Percentiles rank a stretch among this genome's conserved stretches.
phyloP scores from a whole-genome alignment of 2,329 filamentous ascomycete genomes.

The Trichoderma breve region DNA sequence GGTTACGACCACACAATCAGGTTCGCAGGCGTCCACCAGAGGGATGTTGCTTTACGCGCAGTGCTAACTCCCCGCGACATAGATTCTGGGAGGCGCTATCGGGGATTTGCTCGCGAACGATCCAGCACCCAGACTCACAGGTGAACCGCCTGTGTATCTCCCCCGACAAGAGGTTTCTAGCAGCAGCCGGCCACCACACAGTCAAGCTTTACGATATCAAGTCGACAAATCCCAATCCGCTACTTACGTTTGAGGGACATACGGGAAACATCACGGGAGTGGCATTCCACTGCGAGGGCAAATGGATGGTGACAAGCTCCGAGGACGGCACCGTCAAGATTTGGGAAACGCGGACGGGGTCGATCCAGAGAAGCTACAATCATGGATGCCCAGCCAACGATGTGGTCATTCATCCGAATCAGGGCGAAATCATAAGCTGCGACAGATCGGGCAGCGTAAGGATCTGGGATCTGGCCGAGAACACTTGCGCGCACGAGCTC shows the following conservation, averaged over 20 bases:
- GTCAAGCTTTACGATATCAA: slow-evolving; percentile 99
- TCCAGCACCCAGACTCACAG: slow-evolving; percentile 96
- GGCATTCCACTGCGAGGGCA: slow-evolving; percentile 96
- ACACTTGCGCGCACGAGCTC: slow-evolving; percentile 92
- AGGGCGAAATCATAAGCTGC: slow-evolving; percentile 96
- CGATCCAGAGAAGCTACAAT: slow-evolving; percentile 87
- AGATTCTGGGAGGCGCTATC: slow-evolving; percentile 99
- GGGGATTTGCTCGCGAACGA: slow-evolving; percentile 95
- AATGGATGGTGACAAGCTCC: slow-evolving; percentile 99
- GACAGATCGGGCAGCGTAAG: slow-evolving; percentile 89
- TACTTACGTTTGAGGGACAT: slow-evolving; percentile 94
- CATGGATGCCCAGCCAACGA: slow-evolving; percentile 91
- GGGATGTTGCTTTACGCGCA: neutral
- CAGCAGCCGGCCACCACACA: slow-evolving; percentile 73
- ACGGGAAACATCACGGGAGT: slow-evolving; percentile 95
- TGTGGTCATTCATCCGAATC: slow-evolving; percentile 98
- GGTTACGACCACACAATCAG: slow-evolving; percentile 64
- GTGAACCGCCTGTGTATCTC: slow-evolving; percentile 98
- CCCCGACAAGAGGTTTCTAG: slow-evolving; percentile 93
- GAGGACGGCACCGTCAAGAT: slow-evolving; percentile 97
- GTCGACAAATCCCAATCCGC: slow-evolving; percentile 90
- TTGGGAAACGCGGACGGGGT: slow-evolving; percentile 86
- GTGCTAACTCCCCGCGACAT: slow-evolving; percentile 23
- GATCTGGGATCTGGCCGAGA: slow-evolving; percentile 96
- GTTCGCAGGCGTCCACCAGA: slow-evolving; percentile 33